phyloP scores from a whole-genome alignment of 1,139 yeast species.

The Kodamaea derodonti region DNA sequence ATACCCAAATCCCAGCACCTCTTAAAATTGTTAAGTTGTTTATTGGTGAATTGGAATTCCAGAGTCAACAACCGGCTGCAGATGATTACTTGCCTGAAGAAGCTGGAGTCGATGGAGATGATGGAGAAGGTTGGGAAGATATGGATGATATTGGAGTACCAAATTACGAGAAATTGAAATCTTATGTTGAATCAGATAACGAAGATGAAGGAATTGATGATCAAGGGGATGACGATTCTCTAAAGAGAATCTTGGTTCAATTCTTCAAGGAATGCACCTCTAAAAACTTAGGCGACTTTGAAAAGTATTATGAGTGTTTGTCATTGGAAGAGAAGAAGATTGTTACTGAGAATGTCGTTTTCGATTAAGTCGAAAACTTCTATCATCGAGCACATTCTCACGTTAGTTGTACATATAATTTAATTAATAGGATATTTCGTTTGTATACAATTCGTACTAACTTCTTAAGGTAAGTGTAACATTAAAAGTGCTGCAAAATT shows the following conservation, averaged over 20 bases:
- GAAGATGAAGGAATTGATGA: constrained; percentile 33
- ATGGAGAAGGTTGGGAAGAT: constrained; percentile 76
- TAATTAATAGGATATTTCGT: too few relatives aligned
- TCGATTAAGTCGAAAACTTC: constrained; percentile 10
- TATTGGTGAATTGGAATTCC: constrained; percentile 64
- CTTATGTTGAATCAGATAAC: constrained; percentile 48
- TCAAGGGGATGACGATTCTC: constrained; percentile 35
- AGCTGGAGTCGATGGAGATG: constrained; percentile 31
- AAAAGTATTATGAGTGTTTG: constrained; percentile 48
- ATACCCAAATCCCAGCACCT: constrained; percentile 64
- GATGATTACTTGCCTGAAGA: constrained; percentile 31
- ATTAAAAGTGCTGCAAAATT: too few relatives aligned
- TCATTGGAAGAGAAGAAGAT: constrained; percentile 55
- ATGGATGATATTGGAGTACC: constrained; percentile 63
- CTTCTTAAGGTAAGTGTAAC: not conserved
- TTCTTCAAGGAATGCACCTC: constrained; percentile 66
- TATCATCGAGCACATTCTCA: too few relatives aligned
- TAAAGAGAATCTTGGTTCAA: constrained; percentile 44
- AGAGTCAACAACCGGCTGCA: constrained; percentile 45
- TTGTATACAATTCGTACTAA: not conserved
- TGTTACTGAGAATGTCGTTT: constrained; percentile 45
- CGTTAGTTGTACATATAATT: too few relatives aligned
- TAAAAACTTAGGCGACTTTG: constrained; percentile 52
- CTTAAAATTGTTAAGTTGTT: constrained; percentile 71
- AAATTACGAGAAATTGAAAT: constrained; percentile 53